Conservation (phyloP, 1,139 yeast species). For the Pichia sp. region DNA sequence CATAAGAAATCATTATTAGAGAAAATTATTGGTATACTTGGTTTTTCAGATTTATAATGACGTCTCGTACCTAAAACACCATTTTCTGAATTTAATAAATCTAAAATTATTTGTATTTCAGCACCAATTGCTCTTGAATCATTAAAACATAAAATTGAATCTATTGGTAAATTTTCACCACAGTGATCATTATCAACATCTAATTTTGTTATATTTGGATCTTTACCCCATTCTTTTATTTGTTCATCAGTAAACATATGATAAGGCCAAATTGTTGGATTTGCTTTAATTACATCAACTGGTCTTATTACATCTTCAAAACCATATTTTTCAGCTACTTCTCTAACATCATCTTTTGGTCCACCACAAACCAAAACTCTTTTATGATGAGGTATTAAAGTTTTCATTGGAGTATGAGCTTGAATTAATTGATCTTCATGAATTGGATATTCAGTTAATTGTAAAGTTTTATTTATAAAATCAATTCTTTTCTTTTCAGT, state of each 20-base stretch:
- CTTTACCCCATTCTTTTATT: constrained; percentile 39
- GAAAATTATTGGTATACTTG: constrained; percentile 74
- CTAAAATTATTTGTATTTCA: constrained; percentile 73
- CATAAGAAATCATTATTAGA: constrained; percentile 85
- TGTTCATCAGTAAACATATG: constrained; percentile 44
- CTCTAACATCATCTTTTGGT: constrained; percentile 58
- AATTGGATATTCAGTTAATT: constrained; percentile 39
- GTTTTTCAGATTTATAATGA: constrained; percentile 31
- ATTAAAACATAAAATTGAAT: constrained; percentile 79
- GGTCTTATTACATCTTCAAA: constrained; percentile 74
- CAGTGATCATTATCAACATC: constrained; percentile 28
- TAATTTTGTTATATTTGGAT: constrained; percentile 22
- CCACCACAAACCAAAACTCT: constrained; percentile 84
- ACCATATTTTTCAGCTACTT: constrained; percentile 74
- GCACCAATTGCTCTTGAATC: constrained; percentile 90
- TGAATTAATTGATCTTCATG: constrained; percentile 69
- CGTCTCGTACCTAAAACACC: constrained; percentile 67
- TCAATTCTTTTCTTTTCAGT: constrained; percentile 57
- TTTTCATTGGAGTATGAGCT: constrained; percentile 84
- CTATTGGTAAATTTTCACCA: constrained; percentile 42
- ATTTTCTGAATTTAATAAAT: constrained; percentile 55
- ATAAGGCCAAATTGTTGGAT: constrained; percentile 68
- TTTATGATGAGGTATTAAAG: constrained; percentile 46
- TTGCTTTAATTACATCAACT: constrained; percentile 56
- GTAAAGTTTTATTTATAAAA: constrained; percentile 41